Conservation (phyloP, 2,329 filamentous ascomycete species). For the Zopfia rhizophila region DNA sequence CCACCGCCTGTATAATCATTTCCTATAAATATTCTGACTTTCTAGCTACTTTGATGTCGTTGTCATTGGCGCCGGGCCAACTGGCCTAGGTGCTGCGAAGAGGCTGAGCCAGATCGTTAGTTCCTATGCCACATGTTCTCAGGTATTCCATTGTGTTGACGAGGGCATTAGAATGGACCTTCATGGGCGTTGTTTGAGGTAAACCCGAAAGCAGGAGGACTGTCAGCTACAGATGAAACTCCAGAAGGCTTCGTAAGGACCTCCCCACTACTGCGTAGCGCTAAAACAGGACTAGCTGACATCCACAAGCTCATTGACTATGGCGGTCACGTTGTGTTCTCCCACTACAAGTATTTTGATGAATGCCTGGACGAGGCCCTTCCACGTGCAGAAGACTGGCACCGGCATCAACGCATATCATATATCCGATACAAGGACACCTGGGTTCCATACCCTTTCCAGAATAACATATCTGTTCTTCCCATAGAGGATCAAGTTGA, state of each 20-base stretch:
- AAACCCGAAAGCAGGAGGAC: constrained; percentile 90
- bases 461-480: constrained; percentile 99
- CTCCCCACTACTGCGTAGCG: constrained; percentile 13
- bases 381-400: constrained; percentile 95
- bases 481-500: constrained; percentile 96
- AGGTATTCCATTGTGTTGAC: constrained; percentile 23
- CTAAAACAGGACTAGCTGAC: constrained; percentile 28
- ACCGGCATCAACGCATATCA: constrained; percentile 96
- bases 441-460: constrained; percentile 99
- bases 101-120: constrained; percentile 94
- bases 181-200: constrained; percentile 98
- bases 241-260: constrained; percentile 93
- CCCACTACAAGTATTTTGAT: constrained; percentile 99
- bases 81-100: constrained; percentile 97
- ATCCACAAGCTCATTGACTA: constrained; percentile 87
- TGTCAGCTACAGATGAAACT: constrained; percentile 94
- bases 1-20: too few relatives aligned
- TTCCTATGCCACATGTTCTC: constrained; percentile 19
- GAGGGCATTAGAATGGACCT: constrained; percentile 75
- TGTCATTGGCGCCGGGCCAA: constrained; percentile 97
- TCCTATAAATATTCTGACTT: too few relatives aligned
- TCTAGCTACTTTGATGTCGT: constrained; percentile 97
- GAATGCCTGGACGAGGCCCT: constrained; percentile 98
- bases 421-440: constrained; percentile 96
- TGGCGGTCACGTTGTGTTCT: constrained; percentile 98